Evolutionary conservation across 2,329 filamentous ascomycete species (phyloP).

Genomic region (Penicillium aurantiogriseum): DNA sequence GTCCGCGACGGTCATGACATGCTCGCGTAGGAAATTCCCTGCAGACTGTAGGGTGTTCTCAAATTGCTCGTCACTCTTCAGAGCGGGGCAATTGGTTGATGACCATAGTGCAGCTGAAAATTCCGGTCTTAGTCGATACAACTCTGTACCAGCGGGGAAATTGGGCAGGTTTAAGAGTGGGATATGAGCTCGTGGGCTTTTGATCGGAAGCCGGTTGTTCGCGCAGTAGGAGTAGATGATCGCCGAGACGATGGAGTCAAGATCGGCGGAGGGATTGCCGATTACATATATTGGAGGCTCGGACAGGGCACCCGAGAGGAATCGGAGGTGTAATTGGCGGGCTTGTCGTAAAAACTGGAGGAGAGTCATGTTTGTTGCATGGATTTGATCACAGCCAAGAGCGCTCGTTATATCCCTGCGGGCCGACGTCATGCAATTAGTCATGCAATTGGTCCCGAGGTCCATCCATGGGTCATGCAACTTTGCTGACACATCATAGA

Average conservation of each 20-base stretch:
- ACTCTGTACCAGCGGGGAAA: constrained; percentile 45
- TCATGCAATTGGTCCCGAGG: constrained; percentile 5
- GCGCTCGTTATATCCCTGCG: no score
- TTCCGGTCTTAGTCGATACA: constrained; percentile 57
- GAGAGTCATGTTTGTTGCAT: constrained; percentile 23
- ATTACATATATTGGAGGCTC: constrained; percentile 41
- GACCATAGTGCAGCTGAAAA: constrained; percentile 57
- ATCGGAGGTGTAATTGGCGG: constrained; percentile 30
- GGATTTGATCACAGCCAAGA: background rate
- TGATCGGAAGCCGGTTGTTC: constrained; percentile 44
- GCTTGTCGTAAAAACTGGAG: constrained; percentile 41
- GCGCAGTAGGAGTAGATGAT: constrained; percentile 61
- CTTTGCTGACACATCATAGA: constrained; percentile 4
- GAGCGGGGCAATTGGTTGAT: constrained; percentile 35
- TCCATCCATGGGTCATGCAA: background rate
- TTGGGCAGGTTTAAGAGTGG: constrained; percentile 59
- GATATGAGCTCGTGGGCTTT: constrained; percentile 48
- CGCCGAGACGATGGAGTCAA: constrained; percentile 63
- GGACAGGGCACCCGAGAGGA: constrained; percentile 21
- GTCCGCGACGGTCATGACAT: constrained; percentile 44
- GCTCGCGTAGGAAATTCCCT: constrained; percentile 29
- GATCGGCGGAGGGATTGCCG: constrained; percentile 52
- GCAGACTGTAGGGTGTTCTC: constrained; percentile 26
- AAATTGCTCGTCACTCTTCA: constrained; percentile 22
- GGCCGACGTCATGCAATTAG: constrained; percentile 1